Evolutionary conservation across 768 basidiomycete genomes (phyloP).

Genomic region (Rhizopogon roseolus): DNA sequence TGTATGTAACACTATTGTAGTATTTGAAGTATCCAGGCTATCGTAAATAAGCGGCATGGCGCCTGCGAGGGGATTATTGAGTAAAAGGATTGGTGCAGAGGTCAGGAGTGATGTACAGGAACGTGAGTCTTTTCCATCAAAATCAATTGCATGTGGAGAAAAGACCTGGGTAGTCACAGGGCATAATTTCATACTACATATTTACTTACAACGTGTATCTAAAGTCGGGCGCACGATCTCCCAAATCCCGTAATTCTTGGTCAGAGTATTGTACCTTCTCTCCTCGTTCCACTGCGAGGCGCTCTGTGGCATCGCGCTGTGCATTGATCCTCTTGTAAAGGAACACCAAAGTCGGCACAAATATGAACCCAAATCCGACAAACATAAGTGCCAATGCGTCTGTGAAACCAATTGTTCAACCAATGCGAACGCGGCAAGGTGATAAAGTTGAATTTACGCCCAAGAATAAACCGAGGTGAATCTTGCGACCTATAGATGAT

Average conservation of each 20-base stretch:
- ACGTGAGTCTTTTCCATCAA: too few relatives aligned
- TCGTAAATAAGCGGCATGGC: too few relatives aligned
- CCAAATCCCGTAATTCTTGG: slow-evolving; percentile 32
- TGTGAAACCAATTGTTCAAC: slow-evolving; percentile 13
- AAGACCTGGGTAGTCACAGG: not conserved
- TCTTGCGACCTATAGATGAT: slow-evolving; percentile 59
- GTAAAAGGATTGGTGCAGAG: too few relatives aligned
- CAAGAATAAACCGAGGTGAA: slow-evolving; percentile 52
- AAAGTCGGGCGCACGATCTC: slow-evolving; percentile 62
- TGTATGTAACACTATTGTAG: too few relatives aligned
- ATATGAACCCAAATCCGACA: slow-evolving; percentile 57
- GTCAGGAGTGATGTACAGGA: too few relatives aligned
- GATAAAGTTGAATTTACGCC: slow-evolving; percentile 37
- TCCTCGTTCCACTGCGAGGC: slow-evolving; percentile 11
- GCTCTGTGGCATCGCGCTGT: slow-evolving; percentile 35
- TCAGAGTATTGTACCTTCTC: slow-evolving; percentile 12
- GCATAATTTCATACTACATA: slow-evolving; percentile 19
- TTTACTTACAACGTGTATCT: slow-evolving; percentile 44
- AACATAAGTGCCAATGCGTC: slow-evolving; percentile 67
- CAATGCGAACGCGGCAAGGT: not conserved
- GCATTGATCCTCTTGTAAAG: slow-evolving; percentile 54
- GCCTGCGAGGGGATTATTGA: too few relatives aligned
- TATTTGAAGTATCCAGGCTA: too few relatives aligned
- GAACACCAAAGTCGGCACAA: slow-evolving; percentile 42
- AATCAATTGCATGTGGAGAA: too few relatives aligned